These are phyloP conservation scores for Lasiodiplodia gonubiensis DNA, from an alignment of 2,329 filamentous ascomycete genomes.

Conservation along the genomic window DNA sequence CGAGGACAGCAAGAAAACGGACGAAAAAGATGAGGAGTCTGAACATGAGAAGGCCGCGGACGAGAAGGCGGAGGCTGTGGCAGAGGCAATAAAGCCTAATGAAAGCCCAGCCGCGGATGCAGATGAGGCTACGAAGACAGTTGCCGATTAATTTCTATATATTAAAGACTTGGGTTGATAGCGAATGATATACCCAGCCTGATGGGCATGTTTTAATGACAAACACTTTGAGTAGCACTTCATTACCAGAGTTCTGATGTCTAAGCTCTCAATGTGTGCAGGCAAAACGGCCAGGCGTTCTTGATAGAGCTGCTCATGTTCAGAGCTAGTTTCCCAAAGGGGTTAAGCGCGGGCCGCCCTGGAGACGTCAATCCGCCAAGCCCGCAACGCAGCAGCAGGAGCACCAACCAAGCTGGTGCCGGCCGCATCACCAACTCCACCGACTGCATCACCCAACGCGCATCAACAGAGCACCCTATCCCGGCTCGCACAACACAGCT, in stretches of 20 bases:
- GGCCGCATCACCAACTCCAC: conserved; percentile 20
- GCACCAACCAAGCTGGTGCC: not conserved
- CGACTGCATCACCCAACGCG: conserved; percentile 2
- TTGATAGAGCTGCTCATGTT: not conserved
- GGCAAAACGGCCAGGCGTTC: not conserved
- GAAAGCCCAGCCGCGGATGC: conserved; percentile 14
- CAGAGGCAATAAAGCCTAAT: conserved; percentile 1
- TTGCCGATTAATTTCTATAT: conserved; percentile 13
- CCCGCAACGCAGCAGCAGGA: conserved; percentile 13
- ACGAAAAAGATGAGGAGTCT: conserved; percentile 34
- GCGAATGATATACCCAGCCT: conserved; percentile 26
- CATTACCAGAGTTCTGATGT: no score
- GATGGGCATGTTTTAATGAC: conserved; percentile 10
- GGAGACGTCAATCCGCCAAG: conserved; percentile 20
- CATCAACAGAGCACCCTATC: not conserved
- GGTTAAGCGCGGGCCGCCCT: conserved; percentile 4
- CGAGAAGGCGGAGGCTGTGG: conserved; percentile 16
- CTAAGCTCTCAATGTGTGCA: not conserved
- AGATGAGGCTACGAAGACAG: conserved; percentile 23
- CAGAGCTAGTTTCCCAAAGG: conserved; percentile 19
- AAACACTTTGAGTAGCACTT: not conserved
- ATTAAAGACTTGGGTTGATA: conserved; percentile 1
- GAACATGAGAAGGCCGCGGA: conserved; percentile 33
- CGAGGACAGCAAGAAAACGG: conserved; percentile 32
- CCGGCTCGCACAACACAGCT: not conserved